phyloP scores from a whole-genome alignment of 2,329 filamentous ascomycete species.

The Rosellinia necatrix region DNA sequence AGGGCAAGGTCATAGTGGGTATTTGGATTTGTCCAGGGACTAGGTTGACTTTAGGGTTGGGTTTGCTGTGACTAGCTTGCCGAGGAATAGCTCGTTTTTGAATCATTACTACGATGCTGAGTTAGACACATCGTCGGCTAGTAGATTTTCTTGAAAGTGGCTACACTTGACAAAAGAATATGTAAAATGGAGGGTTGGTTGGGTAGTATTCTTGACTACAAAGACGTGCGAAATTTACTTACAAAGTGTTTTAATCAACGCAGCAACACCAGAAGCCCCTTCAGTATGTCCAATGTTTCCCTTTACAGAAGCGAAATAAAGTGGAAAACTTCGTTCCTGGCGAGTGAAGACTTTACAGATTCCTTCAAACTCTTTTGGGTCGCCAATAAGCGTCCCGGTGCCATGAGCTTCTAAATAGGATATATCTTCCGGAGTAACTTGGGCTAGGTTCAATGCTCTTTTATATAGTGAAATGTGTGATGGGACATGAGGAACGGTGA shows the following conservation, averaged over 20 bases:
- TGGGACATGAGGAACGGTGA: constrained; percentile 45
- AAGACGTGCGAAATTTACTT: too few species aligned
- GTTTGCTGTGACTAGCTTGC: constrained; percentile 40
- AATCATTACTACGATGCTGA: constrained; percentile 40
- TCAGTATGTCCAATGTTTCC: constrained; percentile 44
- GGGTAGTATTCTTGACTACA: too few species aligned
- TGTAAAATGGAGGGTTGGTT: too few species aligned
- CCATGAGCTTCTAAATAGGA: constrained; percentile 46
- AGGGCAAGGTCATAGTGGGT: constrained; percentile 22
- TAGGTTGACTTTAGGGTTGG: constrained; percentile 37
- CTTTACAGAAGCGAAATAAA: constrained; percentile 42
- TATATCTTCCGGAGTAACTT: constrained; percentile 30
- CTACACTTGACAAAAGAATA: too few species aligned
- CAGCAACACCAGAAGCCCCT: constrained; percentile 38
- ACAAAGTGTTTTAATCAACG: constrained; percentile 43
- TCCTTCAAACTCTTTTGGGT: constrained; percentile 41
- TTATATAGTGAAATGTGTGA: constrained; percentile 40
- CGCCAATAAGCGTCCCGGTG: constrained; percentile 49
- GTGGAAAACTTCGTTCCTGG: not conserved
- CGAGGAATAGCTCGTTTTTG: constrained; percentile 36
- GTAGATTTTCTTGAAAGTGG: too few species aligned
- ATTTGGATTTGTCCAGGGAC: constrained; percentile 31
- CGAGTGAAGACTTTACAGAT: constrained; percentile 31
- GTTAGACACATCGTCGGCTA: too few species aligned
- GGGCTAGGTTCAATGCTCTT: constrained; percentile 33